Evolutionary conservation across 768 basidiomycete genomes (phyloP), one percentile per base, ranked within the genome.

Genomic region (Boletus insuetus): DNA sequence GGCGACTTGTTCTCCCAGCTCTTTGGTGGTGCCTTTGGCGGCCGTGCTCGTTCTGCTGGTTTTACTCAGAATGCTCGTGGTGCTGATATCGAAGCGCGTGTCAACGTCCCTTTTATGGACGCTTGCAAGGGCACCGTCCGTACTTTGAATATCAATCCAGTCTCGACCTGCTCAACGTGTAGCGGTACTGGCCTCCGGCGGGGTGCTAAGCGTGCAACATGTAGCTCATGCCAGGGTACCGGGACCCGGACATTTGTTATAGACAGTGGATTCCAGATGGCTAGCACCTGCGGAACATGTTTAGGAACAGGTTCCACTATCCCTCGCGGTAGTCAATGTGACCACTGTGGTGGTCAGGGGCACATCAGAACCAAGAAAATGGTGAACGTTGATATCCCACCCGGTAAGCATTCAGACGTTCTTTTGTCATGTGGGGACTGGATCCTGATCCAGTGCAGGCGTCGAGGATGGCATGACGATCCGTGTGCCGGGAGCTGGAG

Each of bases 381-480:
- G 14, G 82, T 95, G 20, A 81, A 86, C 42, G 86, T 99, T 46
- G 82, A 89, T 59, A 83, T 99, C 53, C 93, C 94, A 43, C 81
- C 91, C 51, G 95, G 94, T 86, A 59, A 64, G 90, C 75, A 41
- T 32, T 20, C 29, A 31, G 40, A 49, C 43, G 47, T 41, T 20
- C 52, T n/a, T 53, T 39, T 0, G 32, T 17, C 46, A 48, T 32
- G 49, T 49, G 46, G 16, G 26, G 56, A 46, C 48, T 20, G 37
- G 40, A 46, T 46, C 55, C 54, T 47, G 22, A 69, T 44, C 51
- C 40, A 22, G 47, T 38, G 53, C 64, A 94, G 92, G 94, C 43
- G 87, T 96, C 41, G 95, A 98, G 72, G 93, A 98, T 66, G 95
- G 95, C 32, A 95, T 95, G 91, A 82, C 86, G 31, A 79, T 98